Conservation (phyloP, 2,329 filamentous ascomycete genomes). For the Pseudogymnoascus pannorum region DNA sequence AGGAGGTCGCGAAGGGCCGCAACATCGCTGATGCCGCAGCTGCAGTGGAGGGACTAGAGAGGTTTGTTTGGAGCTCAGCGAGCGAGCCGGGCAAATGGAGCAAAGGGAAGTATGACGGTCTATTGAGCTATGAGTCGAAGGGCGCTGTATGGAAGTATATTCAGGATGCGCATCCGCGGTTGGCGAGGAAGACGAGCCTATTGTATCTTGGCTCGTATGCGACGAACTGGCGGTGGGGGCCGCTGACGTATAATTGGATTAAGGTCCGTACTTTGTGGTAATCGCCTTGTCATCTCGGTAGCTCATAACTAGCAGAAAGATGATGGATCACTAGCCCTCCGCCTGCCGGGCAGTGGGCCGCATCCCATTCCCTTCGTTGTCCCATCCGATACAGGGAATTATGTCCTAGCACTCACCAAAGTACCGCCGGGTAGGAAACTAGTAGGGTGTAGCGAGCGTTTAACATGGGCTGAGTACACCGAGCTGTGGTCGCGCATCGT, state of each 20-base stretch:
- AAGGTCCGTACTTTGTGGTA: not conserved
- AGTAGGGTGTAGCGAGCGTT: not conserved
- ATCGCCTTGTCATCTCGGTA: not conserved
- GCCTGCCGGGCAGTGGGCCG: not conserved
- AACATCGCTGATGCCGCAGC: conserved; percentile 33
- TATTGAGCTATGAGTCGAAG: conserved; percentile 38
- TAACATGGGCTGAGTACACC: not conserved
- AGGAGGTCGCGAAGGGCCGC: conserved; percentile 32
- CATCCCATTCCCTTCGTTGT: not conserved
- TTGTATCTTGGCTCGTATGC: conserved; percentile 30
- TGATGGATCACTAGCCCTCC: not conserved
- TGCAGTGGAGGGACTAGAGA: conserved; percentile 27
- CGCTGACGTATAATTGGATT: not conserved
- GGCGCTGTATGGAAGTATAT: conserved; percentile 30
- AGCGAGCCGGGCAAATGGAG: conserved; percentile 31
- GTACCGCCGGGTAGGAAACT: conserved; percentile 21
- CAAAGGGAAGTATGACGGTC: conserved; percentile 34
- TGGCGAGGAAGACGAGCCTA: conserved; percentile 27
- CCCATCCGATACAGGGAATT: conserved; percentile 20
- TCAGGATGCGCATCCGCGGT: conserved; percentile 20
- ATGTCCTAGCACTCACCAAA: conserved; percentile 22
- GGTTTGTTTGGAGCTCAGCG: conserved; percentile 34
- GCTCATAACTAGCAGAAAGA: not conserved
- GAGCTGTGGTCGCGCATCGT: conserved; percentile 15
- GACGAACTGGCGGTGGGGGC: conserved; percentile 20